Evolutionary conservation across 2,329 filamentous ascomycete genomes (phyloP).

Genomic region (Fusarium floridanum): DNA sequence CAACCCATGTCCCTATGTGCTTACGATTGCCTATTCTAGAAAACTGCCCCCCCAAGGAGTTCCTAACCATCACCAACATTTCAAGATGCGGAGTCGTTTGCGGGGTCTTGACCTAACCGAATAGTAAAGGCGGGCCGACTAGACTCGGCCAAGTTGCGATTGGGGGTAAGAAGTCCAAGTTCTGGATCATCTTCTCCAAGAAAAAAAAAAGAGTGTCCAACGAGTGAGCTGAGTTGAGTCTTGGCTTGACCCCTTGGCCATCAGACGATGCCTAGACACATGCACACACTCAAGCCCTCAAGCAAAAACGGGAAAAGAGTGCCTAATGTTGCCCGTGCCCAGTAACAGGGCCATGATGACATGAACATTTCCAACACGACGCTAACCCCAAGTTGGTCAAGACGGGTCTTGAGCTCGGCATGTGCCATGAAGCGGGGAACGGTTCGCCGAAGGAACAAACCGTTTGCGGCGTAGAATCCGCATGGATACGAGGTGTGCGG

Average conservation of each 20-base stretch:
- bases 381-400: not conserved
- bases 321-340: not conserved
- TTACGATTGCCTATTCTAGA: not conserved
- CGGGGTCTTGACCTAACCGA: not conserved
- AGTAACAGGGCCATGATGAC: not conserved
- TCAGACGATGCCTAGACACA: not conserved
- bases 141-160: not conserved
- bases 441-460: not conserved
- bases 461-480: not conserved
- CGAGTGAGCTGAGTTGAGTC: not conserved
- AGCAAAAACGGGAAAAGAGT: not conserved
- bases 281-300: not conserved
- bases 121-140: not conserved
- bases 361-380: not conserved
- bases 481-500: not conserved
- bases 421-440: not conserved
- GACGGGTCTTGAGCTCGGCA: not conserved
- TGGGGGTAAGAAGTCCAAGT: not conserved
- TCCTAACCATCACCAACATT: not conserved
- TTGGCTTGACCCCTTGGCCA: not conserved
- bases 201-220: not conserved
- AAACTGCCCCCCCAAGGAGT: not conserved
- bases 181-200: not conserved
- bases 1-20: not conserved
- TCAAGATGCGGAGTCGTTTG: conserved; percentile 1